Conservation (phyloP, 2,329 filamentous ascomycete genomes). For the Calonectria pseudoreteaudii region DNA sequence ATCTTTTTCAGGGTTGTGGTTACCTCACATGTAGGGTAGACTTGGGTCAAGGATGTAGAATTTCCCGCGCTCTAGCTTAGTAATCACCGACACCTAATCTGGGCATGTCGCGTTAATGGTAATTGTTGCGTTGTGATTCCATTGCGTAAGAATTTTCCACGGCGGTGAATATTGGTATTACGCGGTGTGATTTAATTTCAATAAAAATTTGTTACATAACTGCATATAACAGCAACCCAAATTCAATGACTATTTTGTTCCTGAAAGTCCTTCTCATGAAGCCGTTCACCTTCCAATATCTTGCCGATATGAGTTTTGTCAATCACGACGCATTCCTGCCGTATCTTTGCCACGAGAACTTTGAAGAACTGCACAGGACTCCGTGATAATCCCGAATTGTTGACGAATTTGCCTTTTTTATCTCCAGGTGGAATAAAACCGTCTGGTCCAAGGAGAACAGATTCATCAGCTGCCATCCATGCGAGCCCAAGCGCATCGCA, state of each 20-base stretch:
- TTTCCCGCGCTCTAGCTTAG: neutral
- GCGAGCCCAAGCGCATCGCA: constrained; percentile 66
- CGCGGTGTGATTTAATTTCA: too few species aligned
- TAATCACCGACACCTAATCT: neutral
- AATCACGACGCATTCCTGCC: constrained; percentile 52
- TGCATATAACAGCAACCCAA: too few species aligned
- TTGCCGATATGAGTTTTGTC: constrained; percentile 56
- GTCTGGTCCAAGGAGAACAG: constrained; percentile 29
- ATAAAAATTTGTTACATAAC: too few species aligned
- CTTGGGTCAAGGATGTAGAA: neutral
- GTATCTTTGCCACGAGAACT: constrained; percentile 49
- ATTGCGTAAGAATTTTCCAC: too few species aligned
- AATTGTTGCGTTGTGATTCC: too few species aligned
- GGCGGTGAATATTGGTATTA: too few species aligned
- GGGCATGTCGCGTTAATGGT: too few species aligned
- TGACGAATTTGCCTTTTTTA: constrained; percentile 9
- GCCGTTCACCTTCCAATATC: constrained; percentile 46
- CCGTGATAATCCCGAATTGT: constrained; percentile 39
- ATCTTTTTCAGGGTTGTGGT: too few species aligned
- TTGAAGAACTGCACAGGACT: constrained; percentile 55
- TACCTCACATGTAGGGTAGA: neutral
- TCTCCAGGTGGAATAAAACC: constrained; percentile 48
- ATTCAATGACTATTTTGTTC: neutral
- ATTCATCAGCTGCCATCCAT: constrained; percentile 47
- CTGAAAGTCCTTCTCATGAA: neutral